Conservation (phyloP, 176 grass and related monocot genomes). For the Elymus sibiricus region DNA sequence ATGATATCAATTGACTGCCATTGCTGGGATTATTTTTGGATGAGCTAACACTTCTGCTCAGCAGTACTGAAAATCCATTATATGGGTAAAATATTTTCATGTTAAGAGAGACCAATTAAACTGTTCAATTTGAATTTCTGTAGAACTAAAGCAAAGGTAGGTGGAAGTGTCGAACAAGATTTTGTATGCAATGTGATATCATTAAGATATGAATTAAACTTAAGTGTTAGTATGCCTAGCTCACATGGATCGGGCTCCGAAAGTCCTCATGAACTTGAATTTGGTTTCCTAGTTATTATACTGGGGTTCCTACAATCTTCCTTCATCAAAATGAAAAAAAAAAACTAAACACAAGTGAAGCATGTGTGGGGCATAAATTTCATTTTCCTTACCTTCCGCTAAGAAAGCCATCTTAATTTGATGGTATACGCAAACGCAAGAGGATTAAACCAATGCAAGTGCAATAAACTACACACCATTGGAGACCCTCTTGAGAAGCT, state of each 20-base stretch:
- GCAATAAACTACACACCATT: neutral
- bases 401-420: neutral
- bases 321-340: neutral
- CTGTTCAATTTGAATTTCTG: neutral
- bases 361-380: neutral
- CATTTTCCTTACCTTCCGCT: neutral
- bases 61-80: neutral
- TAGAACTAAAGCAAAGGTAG: neutral
- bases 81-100: neutral
- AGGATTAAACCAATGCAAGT: neutral
- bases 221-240: neutral
- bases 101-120: neutral
- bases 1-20: neutral
- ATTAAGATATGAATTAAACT: neutral
- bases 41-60: neutral
- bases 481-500: neutral
- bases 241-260: neutral
- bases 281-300: neutral
- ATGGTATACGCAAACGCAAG: neutral
- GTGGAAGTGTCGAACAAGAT: neutral
- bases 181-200: neutral
- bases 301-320: neutral
- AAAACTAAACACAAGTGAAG: neutral
- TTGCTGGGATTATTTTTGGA: neutral
- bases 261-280: neutral